These are phyloP conservation scores for Sporothrix pallida DNA, from an alignment of 2,329 filamentous ascomycete species.

Conservation along the genomic window DNA sequence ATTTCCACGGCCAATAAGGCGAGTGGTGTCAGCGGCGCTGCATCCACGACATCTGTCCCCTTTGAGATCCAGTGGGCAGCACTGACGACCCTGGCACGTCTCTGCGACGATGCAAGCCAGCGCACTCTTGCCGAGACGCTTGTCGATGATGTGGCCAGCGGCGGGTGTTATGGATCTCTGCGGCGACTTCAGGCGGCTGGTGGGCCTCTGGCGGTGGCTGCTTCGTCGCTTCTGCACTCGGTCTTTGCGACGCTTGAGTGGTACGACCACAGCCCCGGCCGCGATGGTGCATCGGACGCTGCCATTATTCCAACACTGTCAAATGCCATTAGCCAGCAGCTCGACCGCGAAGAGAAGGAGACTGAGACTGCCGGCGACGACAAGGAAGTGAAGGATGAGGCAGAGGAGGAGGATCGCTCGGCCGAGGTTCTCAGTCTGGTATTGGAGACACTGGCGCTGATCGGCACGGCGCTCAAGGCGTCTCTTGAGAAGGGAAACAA, in stretches of 20 bases:
- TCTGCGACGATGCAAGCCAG: constrained; percentile 64
- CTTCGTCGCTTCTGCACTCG: constrained; percentile 68
- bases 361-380: neutral
- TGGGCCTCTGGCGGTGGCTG: constrained; percentile 58
- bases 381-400: neutral
- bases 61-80: constrained; percentile 54
- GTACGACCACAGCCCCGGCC: constrained; percentile 57
- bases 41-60: constrained; percentile 45
- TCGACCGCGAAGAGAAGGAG: constrained; percentile 19
- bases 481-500: constrained; percentile 55
- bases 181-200: constrained; percentile 55
- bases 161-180: constrained; percentile 57
- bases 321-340: constrained; percentile 46
- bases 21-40: constrained; percentile 43
- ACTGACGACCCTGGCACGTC: constrained; percentile 60
- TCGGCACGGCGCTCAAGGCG: constrained; percentile 64
- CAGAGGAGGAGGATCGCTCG: constrained; percentile 35
- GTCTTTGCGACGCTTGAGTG: constrained; percentile 61
- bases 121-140: constrained; percentile 56
- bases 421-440: constrained; percentile 59
- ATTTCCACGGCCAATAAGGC: constrained; percentile 1
- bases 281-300: constrained; percentile 57
- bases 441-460: constrained; percentile 67
- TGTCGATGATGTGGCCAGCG: constrained; percentile 52
- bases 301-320: constrained; percentile 55